Conservation (phyloP, 176 grass and related monocot species). For the Ensete ventricosum region DNA sequence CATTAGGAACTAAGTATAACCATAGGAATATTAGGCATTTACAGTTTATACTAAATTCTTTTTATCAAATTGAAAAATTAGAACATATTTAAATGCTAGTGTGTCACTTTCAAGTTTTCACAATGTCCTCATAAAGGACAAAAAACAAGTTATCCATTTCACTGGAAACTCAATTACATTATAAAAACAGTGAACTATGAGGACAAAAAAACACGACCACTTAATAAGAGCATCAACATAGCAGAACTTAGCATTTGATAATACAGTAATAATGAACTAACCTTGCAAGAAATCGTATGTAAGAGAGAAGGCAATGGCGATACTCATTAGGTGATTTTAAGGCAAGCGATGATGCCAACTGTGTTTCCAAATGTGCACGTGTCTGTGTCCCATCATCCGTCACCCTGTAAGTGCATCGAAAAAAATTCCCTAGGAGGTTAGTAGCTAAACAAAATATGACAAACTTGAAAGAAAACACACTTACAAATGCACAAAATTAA, state of each 20-base stretch:
- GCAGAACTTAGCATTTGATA: too few species aligned
- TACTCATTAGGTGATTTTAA: slow-evolving; percentile 89
- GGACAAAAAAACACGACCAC: too few species aligned
- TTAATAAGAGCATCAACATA: not conserved
- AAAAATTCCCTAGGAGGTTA: not conserved
- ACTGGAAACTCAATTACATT: too few species aligned
- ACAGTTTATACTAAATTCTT: too few species aligned
- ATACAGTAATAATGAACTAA: slow-evolving; percentile 9
- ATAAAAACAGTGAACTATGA: too few species aligned
- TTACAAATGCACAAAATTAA: not conserved
- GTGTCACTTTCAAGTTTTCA: too few species aligned
- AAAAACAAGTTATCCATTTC: too few species aligned
- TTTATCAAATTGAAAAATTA: too few species aligned
- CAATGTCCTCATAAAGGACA: too few species aligned
- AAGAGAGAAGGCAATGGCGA: slow-evolving; percentile 73
- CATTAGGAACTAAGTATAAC: too few species aligned
- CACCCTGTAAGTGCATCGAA: slow-evolving; percentile 21
- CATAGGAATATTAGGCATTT: too few species aligned
- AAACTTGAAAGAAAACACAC: not conserved
- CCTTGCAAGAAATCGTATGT: slow-evolving; percentile 87
- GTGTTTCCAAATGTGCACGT: slow-evolving; percentile 80
- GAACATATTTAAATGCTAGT: too few species aligned
- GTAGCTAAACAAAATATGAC: not conserved
- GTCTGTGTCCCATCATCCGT: slow-evolving; percentile 84
- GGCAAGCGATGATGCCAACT: slow-evolving; percentile 68